Evolutionary conservation across 148 eudicot genomes (phyloP).

Genomic region (Camellia granthamiana): DNA sequence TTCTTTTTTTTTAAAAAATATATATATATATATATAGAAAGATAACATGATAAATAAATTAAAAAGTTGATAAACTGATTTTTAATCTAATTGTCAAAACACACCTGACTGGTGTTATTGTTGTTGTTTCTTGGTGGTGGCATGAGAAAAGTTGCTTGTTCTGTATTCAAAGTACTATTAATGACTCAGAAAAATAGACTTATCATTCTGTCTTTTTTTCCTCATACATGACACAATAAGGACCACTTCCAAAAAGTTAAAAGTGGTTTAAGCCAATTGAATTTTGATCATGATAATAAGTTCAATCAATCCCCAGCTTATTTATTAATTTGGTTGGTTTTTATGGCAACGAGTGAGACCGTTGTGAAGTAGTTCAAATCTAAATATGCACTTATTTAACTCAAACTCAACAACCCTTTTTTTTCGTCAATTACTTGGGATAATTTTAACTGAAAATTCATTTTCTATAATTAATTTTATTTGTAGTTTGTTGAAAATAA

Average conservation of each 20-base stretch:
- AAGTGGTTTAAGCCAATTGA: slow-evolving; percentile 9
- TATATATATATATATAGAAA: no score
- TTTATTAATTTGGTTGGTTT: slow-evolving; percentile 13
- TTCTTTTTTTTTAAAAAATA: neutral
- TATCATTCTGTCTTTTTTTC: neutral
- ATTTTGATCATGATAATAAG: neutral
- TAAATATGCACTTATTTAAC: no score
- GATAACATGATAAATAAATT: no score
- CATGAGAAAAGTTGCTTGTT: neutral
- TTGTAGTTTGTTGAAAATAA: no score
- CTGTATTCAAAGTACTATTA: slow-evolving; percentile 2
- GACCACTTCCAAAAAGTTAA: slow-evolving; percentile 13
- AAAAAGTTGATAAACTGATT: neutral
- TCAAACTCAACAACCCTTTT: no score
- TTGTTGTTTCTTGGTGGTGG: neutral
- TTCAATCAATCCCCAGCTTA: slow-evolving; percentile 7
- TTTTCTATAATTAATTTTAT: no score
- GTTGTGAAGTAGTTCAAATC: neutral
- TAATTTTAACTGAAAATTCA: no score
- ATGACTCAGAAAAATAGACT: neutral
- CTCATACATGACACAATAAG: neutral
- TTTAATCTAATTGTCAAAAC: no score
- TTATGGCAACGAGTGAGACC: neutral
- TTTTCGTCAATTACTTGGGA: no score
- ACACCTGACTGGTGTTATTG: no score